Conservation (phyloP, 495 filamentous ascomycete species). For the Endocarpon pusillum region DNA sequence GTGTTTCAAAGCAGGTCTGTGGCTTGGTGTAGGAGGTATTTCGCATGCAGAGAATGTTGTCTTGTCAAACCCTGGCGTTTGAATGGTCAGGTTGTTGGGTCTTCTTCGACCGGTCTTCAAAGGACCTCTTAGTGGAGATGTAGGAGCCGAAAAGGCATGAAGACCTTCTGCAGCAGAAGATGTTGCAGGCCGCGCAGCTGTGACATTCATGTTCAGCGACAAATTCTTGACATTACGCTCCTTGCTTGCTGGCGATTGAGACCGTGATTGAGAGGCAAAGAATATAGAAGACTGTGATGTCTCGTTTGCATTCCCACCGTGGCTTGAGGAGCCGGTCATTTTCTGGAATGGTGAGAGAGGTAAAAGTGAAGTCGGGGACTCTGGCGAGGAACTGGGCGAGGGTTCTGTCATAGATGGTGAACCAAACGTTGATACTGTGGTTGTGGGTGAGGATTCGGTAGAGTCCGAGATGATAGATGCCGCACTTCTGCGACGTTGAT, state of each 20-base stretch:
- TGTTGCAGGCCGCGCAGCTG: conserved; percentile 29
- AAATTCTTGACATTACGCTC: conserved; percentile 86
- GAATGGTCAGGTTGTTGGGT: conserved; percentile 58
- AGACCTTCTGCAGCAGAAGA: conserved; percentile 29
- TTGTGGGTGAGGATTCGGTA: conserved; percentile 86
- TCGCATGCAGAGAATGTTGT: conserved; percentile 19
- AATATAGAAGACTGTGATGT: conserved; percentile 54
- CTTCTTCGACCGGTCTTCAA: conserved; percentile 51
- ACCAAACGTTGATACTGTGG: conserved; percentile 83
- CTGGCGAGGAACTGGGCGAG: conserved; percentile 81
- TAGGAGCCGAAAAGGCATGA: conserved; percentile 48
- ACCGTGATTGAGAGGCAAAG: conserved; percentile 35
- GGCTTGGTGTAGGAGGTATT: conserved; percentile 36
- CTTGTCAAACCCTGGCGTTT: conserved; percentile 37
- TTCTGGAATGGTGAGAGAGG: conserved; percentile 39
- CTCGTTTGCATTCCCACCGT: no score
- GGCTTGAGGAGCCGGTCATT: conserved; percentile 3
- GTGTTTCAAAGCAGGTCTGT: conserved; percentile 36
- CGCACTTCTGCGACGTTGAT: conserved; percentile 25
- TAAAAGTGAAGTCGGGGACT: conserved; percentile 55
- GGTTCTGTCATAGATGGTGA: conserved; percentile 77
- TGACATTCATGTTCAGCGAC: conserved; percentile 63
- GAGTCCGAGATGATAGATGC: conserved; percentile 74
- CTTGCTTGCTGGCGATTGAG: conserved; percentile 47
- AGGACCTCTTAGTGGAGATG: conserved; percentile 74